Base-by-base conservation (phyloP, 2,329 filamentous ascomycete genomes). In the Sphaerulina vaccinii region DNA sequence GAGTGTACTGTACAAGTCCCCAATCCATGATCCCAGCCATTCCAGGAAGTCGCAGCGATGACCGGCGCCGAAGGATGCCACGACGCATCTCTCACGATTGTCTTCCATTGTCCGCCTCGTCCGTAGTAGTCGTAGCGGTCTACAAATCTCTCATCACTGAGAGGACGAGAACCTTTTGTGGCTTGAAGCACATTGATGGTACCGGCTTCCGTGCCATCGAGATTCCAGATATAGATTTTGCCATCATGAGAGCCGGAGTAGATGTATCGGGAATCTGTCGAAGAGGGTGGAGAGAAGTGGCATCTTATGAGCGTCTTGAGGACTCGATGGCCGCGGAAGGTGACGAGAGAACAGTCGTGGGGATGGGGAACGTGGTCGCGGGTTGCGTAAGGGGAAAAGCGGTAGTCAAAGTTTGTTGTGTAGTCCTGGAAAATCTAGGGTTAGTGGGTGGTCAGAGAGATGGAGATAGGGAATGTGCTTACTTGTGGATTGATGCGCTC, bases 181-280 rank as follows among this genome's bases (percentile, higher is more conserved):
- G 87, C 84, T 55, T 79, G 73, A 37, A 81, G 79, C 5, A 96
- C 91, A 66, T 97, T 84, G 39, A 99, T 85, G 2, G 64, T 83
- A 3, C 81, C 83, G 0, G 88, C 90, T 9, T 88, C 66, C 0
- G 90, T 96, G 24, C 89, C 91, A 66, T 99, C 91, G 71, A 97
- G 75, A 66, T 97, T 97, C 80, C 88, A 99, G 36, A 97, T 81
- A 62, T 90, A 92, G 0, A 96, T 87, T 53, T 87, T 87, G 42
- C 93, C 93, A 61, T 96, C 90, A 58, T 89, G 84, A 62, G 88
- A 95, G 18, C 93, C 93, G 16, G 86, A 88, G 72, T 96, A 97
- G 18, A 99, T 90, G 66, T 96, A 97, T 62, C 90, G 81, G 7
- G 88, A 90, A 67, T 96, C 88, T 1, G 90, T 92, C 65, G 88